Percentiles rank a stretch among this genome's conserved stretches.
Evolutionary conservation across 495 filamentous ascomycete genomes (phyloP).

Genomic region (Penicillium malachiteum): DNA sequence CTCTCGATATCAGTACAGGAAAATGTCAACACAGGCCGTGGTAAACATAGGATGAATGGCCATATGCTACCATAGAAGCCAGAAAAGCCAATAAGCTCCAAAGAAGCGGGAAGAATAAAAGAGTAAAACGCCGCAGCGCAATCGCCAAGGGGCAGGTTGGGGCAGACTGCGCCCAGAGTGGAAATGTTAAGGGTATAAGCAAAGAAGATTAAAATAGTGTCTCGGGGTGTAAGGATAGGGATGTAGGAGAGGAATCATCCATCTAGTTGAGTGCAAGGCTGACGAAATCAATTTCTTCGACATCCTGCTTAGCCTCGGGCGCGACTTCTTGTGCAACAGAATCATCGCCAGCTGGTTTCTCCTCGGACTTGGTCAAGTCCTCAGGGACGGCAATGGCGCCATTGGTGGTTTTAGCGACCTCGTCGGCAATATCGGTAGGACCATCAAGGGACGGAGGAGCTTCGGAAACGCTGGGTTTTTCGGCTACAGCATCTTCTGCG

Average conservation of each 20-base stretch:
- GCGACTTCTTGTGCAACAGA: conserved; percentile 5
- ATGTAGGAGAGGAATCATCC: background rate
- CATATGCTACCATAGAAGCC: background rate
- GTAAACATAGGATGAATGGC: background rate
- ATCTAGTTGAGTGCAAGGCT: conserved; percentile 29
- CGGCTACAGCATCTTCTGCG: background rate
- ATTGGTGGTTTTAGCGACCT: conserved; percentile 1
- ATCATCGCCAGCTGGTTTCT: conserved; percentile 4
- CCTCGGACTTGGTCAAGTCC: conserved; percentile 5
- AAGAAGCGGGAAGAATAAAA: background rate
- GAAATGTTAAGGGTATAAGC: conserved; percentile 13
- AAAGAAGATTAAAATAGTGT: conserved; percentile 10
- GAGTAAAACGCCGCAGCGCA: background rate
- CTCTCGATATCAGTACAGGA: conserved; percentile 21
- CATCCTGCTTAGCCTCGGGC: conserved; percentile 14
- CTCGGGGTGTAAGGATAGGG: conserved; percentile 9
- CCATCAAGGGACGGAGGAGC: background rate
- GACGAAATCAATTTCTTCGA: conserved; percentile 32
- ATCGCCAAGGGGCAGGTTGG: background rate
- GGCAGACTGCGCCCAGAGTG: background rate
- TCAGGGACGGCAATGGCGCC: conserved; percentile 3
- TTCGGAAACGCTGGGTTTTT: conserved; percentile 4
- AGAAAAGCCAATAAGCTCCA: background rate
- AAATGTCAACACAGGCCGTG: conserved; percentile 10
- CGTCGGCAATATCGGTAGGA: background rate